phyloP scores from a whole-genome alignment of 2,329 filamentous ascomycete species.

The Triangularia setosa region DNA sequence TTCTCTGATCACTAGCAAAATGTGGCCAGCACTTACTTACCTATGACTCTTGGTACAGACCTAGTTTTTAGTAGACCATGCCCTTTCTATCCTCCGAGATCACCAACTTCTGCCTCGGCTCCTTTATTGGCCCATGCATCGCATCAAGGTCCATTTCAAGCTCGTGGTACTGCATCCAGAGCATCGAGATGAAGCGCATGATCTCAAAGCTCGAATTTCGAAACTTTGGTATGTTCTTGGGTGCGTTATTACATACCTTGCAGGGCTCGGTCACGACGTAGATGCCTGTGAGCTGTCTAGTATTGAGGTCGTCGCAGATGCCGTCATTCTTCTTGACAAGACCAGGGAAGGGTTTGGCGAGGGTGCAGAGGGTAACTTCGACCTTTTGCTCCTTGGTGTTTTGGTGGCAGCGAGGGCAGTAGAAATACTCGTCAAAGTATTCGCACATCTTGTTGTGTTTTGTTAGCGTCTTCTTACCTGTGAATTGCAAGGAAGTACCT shows the following conservation, averaged over 20 bases:
- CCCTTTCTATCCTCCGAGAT: not conserved
- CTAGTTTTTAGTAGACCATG: not conserved
- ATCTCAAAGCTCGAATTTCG: not conserved
- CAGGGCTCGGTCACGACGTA: not conserved
- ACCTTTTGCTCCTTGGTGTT: not conserved
- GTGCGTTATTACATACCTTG: not conserved
- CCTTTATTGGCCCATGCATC: not conserved
- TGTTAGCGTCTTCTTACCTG: not conserved
- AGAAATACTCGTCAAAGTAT: not conserved
- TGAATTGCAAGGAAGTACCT: not conserved
- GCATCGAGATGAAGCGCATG: not conserved
- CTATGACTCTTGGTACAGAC: not conserved
- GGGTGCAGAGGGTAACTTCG: not conserved
- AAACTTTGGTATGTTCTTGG: not conserved
- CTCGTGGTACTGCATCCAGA: not conserved
- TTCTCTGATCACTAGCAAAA: too few species aligned
- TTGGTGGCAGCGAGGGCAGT: not conserved
- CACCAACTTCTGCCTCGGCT: not conserved
- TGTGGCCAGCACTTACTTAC: not conserved
- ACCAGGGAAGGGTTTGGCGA: not conserved
- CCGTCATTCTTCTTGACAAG: not conserved
- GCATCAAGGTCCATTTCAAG: not conserved
- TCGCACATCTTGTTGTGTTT: not conserved
- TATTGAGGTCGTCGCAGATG: not conserved
- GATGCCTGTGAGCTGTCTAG: not conserved